Evolutionary conservation across 148 eudicot species (phyloP).

Genomic region (Persicaria tinctoria): DNA sequence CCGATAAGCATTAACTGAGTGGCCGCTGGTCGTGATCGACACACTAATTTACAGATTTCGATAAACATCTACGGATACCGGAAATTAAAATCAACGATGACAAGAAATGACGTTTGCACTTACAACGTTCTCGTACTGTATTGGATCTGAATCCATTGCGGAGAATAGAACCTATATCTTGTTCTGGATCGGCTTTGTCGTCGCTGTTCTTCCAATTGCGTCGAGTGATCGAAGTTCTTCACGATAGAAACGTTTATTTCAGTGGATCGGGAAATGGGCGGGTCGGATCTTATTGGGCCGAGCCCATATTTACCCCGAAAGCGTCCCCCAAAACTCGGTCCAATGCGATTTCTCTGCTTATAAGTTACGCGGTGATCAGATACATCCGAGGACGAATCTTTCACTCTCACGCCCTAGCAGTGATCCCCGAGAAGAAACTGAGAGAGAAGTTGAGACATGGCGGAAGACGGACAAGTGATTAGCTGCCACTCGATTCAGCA

Average conservation of each 20-base stretch:
- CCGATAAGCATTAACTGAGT: neutral
- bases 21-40: neutral
- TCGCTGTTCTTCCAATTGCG: neutral
- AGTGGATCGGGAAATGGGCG: neutral
- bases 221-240: neutral
- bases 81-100: neutral
- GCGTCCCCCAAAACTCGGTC: no score
- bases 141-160: neutral
- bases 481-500: constrained; percentile 32
- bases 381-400: neutral
- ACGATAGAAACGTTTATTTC: neutral
- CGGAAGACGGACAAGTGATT: constrained; percentile 41
- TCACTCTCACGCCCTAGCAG: neutral
- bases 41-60: neutral
- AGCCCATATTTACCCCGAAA: neutral
- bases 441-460: constrained; percentile 17
- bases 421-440: neutral
- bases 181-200: neutral
- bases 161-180: neutral
- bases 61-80: neutral
- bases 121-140: neutral
- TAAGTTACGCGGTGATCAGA: no score
- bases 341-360: no score
- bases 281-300: neutral
- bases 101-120: neutral